Evolutionary conservation across 202 grass and related monocot species (phyloP).

Genomic region (Bolboschoenoplectus hybrid): DNA sequence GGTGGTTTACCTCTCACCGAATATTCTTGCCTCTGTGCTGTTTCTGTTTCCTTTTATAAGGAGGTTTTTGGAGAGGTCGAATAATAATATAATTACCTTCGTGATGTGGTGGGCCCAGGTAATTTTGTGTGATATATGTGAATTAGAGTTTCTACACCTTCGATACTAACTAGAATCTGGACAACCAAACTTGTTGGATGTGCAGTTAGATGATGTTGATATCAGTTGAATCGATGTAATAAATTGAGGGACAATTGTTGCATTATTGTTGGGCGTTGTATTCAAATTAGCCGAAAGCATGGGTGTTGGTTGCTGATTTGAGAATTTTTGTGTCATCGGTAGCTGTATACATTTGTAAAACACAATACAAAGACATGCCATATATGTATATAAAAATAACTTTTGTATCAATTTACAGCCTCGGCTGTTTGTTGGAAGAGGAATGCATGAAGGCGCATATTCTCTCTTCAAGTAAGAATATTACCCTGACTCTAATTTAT

Average conservation of each 20-base stretch:
- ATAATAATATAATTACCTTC: conserved; percentile 78
- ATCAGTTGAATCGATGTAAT: background rate
- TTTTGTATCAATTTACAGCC: conserved; percentile 67
- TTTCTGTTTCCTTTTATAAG: conserved; percentile 92
- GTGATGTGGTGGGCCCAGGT: conserved; percentile 99
- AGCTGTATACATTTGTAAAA: conserved; percentile 2
- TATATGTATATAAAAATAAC: background rate
- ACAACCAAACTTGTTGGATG: conserved; percentile 17
- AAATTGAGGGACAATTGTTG: background rate
- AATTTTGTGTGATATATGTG: conserved; percentile 34
- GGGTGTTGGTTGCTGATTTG: background rate
- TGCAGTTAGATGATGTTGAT: conserved; percentile 6
- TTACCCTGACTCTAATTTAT: conserved; percentile 34
- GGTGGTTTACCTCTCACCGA: conserved; percentile 89
- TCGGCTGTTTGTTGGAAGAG: conserved; percentile 94
- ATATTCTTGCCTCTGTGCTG: conserved; percentile 76
- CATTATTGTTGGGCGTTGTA: background rate
- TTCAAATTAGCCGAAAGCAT: conserved; percentile 4
- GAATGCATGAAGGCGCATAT: conserved; percentile 98
- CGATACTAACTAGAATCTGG: background rate
- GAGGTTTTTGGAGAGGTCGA: conserved; percentile 76
- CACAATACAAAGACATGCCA: conserved; percentile 5
- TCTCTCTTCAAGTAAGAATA: conserved; percentile 95
- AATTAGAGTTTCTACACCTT: conserved; percentile 14
- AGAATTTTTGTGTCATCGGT: background rate